Evolutionary conservation across 768 basidiomycete genomes (phyloP).

Genomic region (Nevesoporus exiguus): DNA sequence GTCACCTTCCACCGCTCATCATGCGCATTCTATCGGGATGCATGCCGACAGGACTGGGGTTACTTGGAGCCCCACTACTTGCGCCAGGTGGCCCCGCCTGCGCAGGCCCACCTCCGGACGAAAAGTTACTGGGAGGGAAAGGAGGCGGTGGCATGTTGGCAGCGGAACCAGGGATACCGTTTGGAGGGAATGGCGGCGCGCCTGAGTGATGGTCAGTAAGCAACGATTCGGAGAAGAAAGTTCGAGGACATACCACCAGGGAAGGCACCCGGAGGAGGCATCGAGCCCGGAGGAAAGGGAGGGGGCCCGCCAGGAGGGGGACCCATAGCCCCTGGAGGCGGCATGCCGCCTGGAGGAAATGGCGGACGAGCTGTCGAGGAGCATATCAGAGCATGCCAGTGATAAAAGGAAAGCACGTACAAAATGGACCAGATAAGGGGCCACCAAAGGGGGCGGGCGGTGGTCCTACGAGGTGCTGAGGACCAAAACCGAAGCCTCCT

Average conservation of each 20-base stretch:
- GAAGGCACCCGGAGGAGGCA: slow-evolving; percentile 48
- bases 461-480: slow-evolving; percentile 66
- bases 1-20: slow-evolving; percentile 47
- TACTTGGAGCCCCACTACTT: slow-evolving; percentile 28
- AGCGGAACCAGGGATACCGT: slow-evolving; percentile 30
- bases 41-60: slow-evolving; percentile 60
- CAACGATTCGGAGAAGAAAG: neutral
- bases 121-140: slow-evolving; percentile 32
- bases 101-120: slow-evolving; percentile 44
- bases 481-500: slow-evolving; percentile 83
- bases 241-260: slow-evolving; percentile 41
- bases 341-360: slow-evolving; percentile 59
- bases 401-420: slow-evolving; percentile 7
- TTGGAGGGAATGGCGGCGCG: slow-evolving; percentile 53
- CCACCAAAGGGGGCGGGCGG: slow-evolving; percentile 55
- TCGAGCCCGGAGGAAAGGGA: slow-evolving; percentile 66
- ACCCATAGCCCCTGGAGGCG: slow-evolving; percentile 46
- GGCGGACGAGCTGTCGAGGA: slow-evolving; percentile 54
- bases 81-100: slow-evolving; percentile 38
- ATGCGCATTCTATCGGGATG: slow-evolving; percentile 83
- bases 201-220: slow-evolving; percentile 23
- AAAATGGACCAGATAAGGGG: slow-evolving; percentile 35
- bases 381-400: slow-evolving; percentile 2
- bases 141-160: slow-evolving; percentile 32
- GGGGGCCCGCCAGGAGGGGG: slow-evolving; percentile 60